Base-by-base conservation (phyloP, 306 rosid genomes). In the Corylus heterophylla region DNA sequence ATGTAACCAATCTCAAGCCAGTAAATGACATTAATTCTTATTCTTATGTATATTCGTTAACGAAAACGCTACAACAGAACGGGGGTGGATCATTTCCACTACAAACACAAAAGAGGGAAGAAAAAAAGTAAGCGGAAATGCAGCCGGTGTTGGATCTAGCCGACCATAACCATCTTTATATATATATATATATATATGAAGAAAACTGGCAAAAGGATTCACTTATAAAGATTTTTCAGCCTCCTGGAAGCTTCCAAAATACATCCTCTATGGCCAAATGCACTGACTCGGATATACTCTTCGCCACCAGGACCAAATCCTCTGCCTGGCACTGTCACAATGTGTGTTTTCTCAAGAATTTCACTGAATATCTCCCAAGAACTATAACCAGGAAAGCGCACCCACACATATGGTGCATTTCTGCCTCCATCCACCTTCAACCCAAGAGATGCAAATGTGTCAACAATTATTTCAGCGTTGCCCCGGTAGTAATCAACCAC, bases 261-360 rank as follows among this genome's bases (percentile, higher is more conserved):
- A 31, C 48, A 20, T 55, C 88, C 86, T 72, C 87, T 85, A 2
- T 45, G 87, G 73, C 91, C 91, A 74, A 92, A 89, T 0, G 90
- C 87, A 76, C 97, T 85, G 16, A 92, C 76, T 75, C 97, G 76
- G 17, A 92, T 54, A 47, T 83, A 87, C 54, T 73, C 89, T 74
- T 89, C 92, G 9, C 94, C 94, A 11, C 75, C 89, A n/a, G 97
- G 94, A n/a, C 94, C 97, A 62, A 92, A 89, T 18, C 94, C 97
- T 12, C 76, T 70, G 0, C 97, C 97, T 0, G 94, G 97, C 54
- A 89, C 76, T n/a, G 97, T 92, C 49, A 92, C 83, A 17, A 92
- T 84, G 67, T 90, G 83, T 20, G 92, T 79, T 74, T 64, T 88
- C 55, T 84, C 83, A 5, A 89, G 87, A 67, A 92, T 86, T 51